Evolutionary conservation across 768 basidiomycete genomes (phyloP).

Genomic region (Russula lepida): DNA sequence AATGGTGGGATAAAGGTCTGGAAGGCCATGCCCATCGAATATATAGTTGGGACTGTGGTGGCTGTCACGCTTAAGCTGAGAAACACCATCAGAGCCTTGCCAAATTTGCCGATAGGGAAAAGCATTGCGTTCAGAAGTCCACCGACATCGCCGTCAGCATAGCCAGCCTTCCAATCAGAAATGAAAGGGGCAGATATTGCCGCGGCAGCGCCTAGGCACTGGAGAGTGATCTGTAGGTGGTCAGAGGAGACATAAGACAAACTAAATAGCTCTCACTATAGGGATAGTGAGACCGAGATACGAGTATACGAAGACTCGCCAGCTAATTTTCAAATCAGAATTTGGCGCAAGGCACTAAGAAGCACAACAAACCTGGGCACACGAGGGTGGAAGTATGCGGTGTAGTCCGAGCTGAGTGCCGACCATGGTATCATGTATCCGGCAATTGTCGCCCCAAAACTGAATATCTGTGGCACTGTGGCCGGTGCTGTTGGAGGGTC

Average conservation of each 20-base stretch:
- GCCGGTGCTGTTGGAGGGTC: conserved; percentile 44
- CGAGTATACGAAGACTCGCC: conserved; percentile 53
- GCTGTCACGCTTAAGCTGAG: conserved; percentile 67
- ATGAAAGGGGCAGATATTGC: conserved; percentile 47
- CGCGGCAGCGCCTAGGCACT: conserved; percentile 62
- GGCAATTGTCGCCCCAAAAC: conserved; percentile 61
- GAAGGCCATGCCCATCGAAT: conserved; percentile 67
- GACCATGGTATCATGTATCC: conserved; percentile 66
- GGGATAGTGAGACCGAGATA: conserved; percentile 61
- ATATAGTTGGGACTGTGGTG: conserved; percentile 78
- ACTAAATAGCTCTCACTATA: conserved; percentile 34
- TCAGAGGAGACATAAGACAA: conserved; percentile 11
- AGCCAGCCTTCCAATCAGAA: conserved; percentile 48
- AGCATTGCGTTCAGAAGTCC: conserved; percentile 58
- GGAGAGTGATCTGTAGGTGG: conserved; percentile 29
- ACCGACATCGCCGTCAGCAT: conserved; percentile 47
- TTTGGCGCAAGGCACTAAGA: not conserved
- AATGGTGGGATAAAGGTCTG: conserved; percentile 60
- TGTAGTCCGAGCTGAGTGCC: conserved; percentile 61
- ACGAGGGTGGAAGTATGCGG: conserved; percentile 53
- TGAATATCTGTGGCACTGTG: conserved; percentile 45
- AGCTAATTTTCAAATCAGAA: conserved; percentile 29
- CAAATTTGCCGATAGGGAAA: conserved; percentile 52
- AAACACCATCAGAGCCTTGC: conserved; percentile 63
- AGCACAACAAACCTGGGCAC: conserved; percentile 42